Percentiles rank a stretch among this genome's conserved stretches.
These are phyloP conservation scores for Xylaria curta DNA, from an alignment of 495 filamentous ascomycete species.

Conservation along the genomic window DNA sequence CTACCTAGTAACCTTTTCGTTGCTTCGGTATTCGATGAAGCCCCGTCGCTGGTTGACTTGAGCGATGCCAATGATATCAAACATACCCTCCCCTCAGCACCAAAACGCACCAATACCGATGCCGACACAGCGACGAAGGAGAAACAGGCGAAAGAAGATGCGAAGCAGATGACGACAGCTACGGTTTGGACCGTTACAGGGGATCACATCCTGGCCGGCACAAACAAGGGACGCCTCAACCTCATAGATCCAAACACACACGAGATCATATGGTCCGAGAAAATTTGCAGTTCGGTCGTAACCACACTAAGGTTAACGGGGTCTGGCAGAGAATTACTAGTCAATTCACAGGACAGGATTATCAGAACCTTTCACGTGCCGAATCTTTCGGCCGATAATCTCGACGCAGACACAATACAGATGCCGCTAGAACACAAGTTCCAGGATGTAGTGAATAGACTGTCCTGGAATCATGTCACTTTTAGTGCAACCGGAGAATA, in stretches of 20 bases:
- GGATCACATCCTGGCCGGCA: conserved; percentile 86
- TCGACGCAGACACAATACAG: conserved; percentile 74
- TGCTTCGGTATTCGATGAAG: conserved; percentile 90
- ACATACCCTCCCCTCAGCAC: conserved; percentile 79
- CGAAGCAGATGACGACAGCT: conserved; percentile 90
- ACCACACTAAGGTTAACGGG: conserved; percentile 83
- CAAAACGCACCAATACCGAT: conserved; percentile 72
- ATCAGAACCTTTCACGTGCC: conserved; percentile 81
- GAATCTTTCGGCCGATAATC: conserved; percentile 56
- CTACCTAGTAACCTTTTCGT: conserved; percentile 75
- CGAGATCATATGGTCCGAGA: conserved; percentile 82
- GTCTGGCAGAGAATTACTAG: conserved; percentile 83
- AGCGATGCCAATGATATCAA: conserved; percentile 68
- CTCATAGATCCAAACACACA: conserved; percentile 82
- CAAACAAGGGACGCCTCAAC: conserved; percentile 93
- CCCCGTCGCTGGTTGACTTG: conserved; percentile 85
- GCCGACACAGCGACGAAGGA: conserved; percentile 68
- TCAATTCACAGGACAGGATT: conserved; percentile 90
- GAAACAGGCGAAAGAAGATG: conserved; percentile 88
- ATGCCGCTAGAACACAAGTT: conserved; percentile 97
- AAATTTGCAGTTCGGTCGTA: conserved; percentile 84
- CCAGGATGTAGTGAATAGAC: conserved; percentile 92
- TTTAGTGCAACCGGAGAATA: conserved; percentile 94
- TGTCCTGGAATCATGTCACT: conserved; percentile 94
- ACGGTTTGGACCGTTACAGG: conserved; percentile 85